Base-by-base conservation (phyloP, 2,329 filamentous ascomycete genomes). In the Erysiphe pulchra region DNA sequence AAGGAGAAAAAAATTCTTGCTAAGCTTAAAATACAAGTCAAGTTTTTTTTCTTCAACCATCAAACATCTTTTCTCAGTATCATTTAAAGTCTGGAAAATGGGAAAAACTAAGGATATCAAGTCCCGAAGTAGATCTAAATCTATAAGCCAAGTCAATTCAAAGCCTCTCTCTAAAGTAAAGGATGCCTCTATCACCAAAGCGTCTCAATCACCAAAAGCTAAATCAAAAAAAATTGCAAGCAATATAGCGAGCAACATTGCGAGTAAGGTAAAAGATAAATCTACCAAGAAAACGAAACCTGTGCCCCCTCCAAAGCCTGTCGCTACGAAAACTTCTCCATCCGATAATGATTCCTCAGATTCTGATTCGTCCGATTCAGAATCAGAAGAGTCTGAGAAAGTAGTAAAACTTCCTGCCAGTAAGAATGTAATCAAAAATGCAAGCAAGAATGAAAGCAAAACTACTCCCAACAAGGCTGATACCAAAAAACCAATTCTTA, bases 221-320 rank as follows among this genome's bases (percentile, higher is more conserved):
- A 79, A 79, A 66, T 69, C 73, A 55, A 80, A 80, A 68, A 67
- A 75, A 51, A 59, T 72, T 47, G 74, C 74, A 54, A 80, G 80
- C 69, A 63, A 60, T 43, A 59, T 58, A 34, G 61, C 59, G 37
- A 80, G 80, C 69, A 63, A 60, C 42, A 59, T 58, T 33, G 61
- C 59, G 37, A 57, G 56, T 53, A 63, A 57, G 47, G 48, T 54
- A 30, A 53, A 50, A 31, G 47, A 52, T 47, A 55, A 64, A 56
- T 65, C 65, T 54, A 57, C 54, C 46, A 52, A 54, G 50, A 54
- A 57, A 49, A 46, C 53, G 13, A 41, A 41, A 18, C 20, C 38
- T n/a, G 17, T 28, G 8, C 24, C 24, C 8, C 8, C 24, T 5
- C 24, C 24, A 6, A 28, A 28, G 24, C 24, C 24, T 9, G 8